Percentiles rank a stretch among this genome's conserved stretches.
Conservation (phyloP, 805 yeast species). For the Isabelozyma heimii region DNA sequence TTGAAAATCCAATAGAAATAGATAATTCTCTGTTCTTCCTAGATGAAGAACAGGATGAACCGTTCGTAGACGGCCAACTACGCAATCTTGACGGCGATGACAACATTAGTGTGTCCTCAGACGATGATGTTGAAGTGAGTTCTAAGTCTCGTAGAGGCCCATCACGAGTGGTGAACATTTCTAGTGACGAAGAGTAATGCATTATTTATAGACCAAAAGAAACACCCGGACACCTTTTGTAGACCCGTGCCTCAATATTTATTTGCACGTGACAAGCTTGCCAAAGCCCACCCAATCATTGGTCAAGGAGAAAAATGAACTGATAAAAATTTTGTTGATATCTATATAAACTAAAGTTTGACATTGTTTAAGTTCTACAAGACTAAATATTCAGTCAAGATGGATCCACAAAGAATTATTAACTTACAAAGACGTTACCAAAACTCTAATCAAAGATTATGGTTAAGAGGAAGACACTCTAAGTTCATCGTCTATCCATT, state of each 20-base stretch:
- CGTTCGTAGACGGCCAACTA: not conserved
- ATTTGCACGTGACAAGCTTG: not conserved
- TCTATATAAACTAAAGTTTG: not conserved
- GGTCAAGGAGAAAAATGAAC: slow-evolving; percentile 3
- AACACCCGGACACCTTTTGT: not conserved
- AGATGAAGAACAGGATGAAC: not conserved
- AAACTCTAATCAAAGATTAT: slow-evolving; percentile 38
- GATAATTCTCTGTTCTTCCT: not conserved
- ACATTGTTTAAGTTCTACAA: not conserved
- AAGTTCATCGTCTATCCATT: slow-evolving; percentile 74
- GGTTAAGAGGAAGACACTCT: slow-evolving; percentile 50
- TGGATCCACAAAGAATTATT: slow-evolving; percentile 49
- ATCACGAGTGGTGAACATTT: not conserved
- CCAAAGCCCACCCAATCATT: not conserved
- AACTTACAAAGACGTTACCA: slow-evolving; percentile 45
- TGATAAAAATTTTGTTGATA: not conserved
- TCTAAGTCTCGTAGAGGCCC: not conserved
- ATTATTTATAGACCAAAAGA: not conserved
- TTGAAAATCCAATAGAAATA: not conserved
- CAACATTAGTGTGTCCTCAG: not conserved
- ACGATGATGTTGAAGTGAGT: slow-evolving; percentile 1
- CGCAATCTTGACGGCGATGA: not conserved
- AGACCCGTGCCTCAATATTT: not conserved
- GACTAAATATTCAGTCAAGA: slow-evolving; percentile 7
- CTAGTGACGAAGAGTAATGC: slow-evolving; percentile 4